Conservation (phyloP, 2,329 filamentous ascomycete genomes). For the Beauveria bassiana region DNA sequence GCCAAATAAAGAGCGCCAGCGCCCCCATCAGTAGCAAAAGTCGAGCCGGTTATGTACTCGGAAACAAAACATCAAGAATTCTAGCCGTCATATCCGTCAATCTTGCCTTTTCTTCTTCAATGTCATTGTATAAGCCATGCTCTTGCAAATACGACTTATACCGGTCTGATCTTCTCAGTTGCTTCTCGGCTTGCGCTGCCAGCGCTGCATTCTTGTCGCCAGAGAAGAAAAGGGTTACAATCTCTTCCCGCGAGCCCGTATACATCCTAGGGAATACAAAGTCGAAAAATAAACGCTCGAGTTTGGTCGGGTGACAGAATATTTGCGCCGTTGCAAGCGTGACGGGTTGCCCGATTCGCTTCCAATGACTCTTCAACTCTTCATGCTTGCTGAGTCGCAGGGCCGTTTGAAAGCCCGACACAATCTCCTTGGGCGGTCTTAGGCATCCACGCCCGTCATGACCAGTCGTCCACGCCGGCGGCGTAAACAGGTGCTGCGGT, state of each 20-base stretch:
- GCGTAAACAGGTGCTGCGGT: slow-evolving; percentile 14
- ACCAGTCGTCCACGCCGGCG: slow-evolving; percentile 16
- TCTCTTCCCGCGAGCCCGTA: neutral
- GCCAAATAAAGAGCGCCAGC: too few relatives aligned
- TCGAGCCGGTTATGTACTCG: neutral
- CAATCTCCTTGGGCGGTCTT: neutral
- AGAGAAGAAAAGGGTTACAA: neutral
- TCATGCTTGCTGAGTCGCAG: neutral
- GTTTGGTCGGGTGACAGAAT: neutral
- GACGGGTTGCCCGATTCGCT: neutral
- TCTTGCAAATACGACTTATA: neutral
- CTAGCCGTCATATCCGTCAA: too few relatives aligned
- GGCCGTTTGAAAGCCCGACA: neutral
- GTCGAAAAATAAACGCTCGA: neutral
- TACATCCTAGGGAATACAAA: neutral
- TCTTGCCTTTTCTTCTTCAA: neutral
- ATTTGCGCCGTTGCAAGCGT: neutral
- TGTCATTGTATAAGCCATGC: neutral
- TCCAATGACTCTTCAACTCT: neutral
- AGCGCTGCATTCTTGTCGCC: neutral
- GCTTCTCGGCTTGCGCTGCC: neutral
- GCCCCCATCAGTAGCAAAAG: too few relatives aligned
- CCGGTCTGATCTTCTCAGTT: neutral
- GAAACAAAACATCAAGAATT: too few relatives aligned
- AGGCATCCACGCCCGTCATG: neutral